Conservation (phyloP, 805 yeast species). For the Zygoascus biomembranicola region DNA sequence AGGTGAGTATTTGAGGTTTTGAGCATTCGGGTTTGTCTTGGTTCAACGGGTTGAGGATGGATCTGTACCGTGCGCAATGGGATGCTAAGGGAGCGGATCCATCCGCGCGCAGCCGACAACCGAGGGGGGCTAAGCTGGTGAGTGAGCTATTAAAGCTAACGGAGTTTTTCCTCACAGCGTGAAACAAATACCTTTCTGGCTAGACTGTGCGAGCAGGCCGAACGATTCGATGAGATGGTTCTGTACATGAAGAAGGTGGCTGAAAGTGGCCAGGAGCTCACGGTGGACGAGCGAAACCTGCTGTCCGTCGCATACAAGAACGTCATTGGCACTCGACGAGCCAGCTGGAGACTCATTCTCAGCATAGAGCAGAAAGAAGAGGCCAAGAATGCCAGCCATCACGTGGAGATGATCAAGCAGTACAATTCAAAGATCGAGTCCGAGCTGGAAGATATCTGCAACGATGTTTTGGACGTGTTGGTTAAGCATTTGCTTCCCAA, state of each 20-base stretch:
- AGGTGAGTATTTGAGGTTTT: background rate
- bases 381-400: constrained; percentile 86
- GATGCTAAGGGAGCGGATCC: too few species aligned
- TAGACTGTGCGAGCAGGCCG: constrained; percentile 98
- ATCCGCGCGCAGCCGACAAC: too few species aligned
- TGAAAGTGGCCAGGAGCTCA: constrained; percentile 61
- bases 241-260: constrained; percentile 95
- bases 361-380: constrained; percentile 99
- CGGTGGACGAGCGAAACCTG: constrained; percentile 96
- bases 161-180: constrained; percentile 12
- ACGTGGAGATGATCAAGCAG: constrained; percentile 83
- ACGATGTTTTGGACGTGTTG: constrained; percentile 83
- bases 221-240: constrained; percentile 99
- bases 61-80: too few species aligned
- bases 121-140: too few species aligned
- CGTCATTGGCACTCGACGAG: constrained; percentile 98
- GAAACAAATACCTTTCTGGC: constrained; percentile 98
- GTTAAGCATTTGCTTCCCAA: constrained; percentile 86
- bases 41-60: too few species aligned
- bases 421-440: constrained; percentile 94
- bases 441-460: constrained; percentile 91
- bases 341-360: constrained; percentile 98
- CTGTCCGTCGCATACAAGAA: constrained; percentile 97
- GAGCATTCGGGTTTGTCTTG: too few species aligned
- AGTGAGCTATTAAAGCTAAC: too few species aligned